A percentile compares a stretch with the other conserved stretches of the same genome.
Evolutionary conservation across 2,329 filamentous ascomycete genomes (phyloP).

Genomic region (Cordyceps tenuipes): DNA sequence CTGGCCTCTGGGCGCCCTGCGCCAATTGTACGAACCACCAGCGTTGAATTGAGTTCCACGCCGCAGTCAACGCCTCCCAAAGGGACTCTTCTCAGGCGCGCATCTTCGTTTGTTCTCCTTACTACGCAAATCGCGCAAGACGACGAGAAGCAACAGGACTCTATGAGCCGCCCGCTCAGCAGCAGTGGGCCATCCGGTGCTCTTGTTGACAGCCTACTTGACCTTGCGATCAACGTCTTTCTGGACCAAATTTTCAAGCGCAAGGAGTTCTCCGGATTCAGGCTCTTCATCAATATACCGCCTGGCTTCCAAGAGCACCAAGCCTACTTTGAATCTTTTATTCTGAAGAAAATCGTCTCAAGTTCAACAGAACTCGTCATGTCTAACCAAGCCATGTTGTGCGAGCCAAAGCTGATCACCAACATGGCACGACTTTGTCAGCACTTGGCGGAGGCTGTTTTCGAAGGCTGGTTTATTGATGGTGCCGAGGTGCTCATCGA

Average conservation of each 20-base stretch:
- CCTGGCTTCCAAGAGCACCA: conserved; percentile 92
- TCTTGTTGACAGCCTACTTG: conserved; percentile 67
- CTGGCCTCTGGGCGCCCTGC: conserved; percentile 48
- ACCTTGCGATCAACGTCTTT: conserved; percentile 72
- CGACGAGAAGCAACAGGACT: conserved; percentile 39
- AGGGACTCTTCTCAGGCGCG: conserved; percentile 62
- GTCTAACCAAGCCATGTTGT: conserved; percentile 61
- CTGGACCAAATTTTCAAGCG: conserved; percentile 75
- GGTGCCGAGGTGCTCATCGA: conserved; percentile 78
- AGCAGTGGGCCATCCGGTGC: conserved; percentile 35
- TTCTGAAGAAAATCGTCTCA: conserved; percentile 67
- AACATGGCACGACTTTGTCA: conserved; percentile 76
- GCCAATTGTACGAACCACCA: conserved; percentile 68
- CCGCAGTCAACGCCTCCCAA: conserved; percentile 37
- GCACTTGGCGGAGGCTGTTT: conserved; percentile 82
- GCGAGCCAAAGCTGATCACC: conserved; percentile 74
- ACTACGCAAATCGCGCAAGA: conserved; percentile 51
- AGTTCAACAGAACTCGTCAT: conserved; percentile 63
- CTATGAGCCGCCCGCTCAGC: conserved; percentile 33
- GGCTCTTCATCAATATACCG: conserved; percentile 77
- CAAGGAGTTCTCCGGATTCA: conserved; percentile 86
- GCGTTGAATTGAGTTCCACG: conserved; percentile 40
- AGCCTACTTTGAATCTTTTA: conserved; percentile 87
- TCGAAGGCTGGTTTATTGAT: conserved; percentile 93
- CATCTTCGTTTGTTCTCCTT: conserved; percentile 86